A percentile compares a stretch with the other conserved stretches of the same genome.
Evolutionary conservation across 352 stramenopile genomes (phyloP).

Genomic region (Phytophthora boehmeriae): DNA sequence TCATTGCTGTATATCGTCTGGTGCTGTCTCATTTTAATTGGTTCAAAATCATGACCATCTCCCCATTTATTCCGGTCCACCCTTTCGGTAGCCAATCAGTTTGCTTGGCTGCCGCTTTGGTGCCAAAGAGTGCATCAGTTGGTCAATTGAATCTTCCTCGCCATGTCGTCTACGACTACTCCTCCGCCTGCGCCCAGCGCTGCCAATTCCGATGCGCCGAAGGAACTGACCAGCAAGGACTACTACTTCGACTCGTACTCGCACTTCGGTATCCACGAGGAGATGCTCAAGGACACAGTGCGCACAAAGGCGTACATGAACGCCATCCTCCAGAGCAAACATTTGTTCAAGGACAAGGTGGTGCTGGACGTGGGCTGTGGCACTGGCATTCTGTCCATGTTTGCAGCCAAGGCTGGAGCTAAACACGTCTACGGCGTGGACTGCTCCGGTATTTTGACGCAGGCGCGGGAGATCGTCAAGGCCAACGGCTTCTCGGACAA

Average conservation of each 20-base stretch:
- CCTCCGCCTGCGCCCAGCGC: slow-evolving; percentile 26
- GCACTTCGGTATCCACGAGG: slow-evolving; percentile 98
- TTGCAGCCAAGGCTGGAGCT: slow-evolving; percentile 93
- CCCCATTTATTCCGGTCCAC: slow-evolving; percentile 2
- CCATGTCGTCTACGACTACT: slow-evolving; percentile 45
- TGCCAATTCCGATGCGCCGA: slow-evolving; percentile 19
- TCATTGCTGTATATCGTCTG: too few species aligned
- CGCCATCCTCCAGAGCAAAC: slow-evolving; percentile 95
- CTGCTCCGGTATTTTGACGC: slow-evolving; percentile 94
- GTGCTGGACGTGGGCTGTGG: slow-evolving; percentile 97
- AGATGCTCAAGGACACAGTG: slow-evolving; percentile 98
- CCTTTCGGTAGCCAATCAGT: slow-evolving; percentile 33
- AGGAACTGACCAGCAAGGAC: slow-evolving; percentile 92
- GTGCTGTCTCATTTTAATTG: too few species aligned
- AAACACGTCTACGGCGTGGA: slow-evolving; percentile 95
- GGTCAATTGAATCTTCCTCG: slow-evolving; percentile 7
- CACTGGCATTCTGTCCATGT: slow-evolving; percentile 97
- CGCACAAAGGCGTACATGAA: slow-evolving; percentile 98
- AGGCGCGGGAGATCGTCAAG: slow-evolving; percentile 95
- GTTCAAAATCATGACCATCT: background rate
- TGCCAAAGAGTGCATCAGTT: slow-evolving; percentile 12
- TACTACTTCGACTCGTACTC: slow-evolving; percentile 99
- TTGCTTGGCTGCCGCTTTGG: slow-evolving; percentile 10
- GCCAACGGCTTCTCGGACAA: slow-evolving; percentile 93
- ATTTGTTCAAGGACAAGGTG: slow-evolving; percentile 97